Percentiles rank a stretch among this genome's conserved stretches.
These are phyloP conservation scores for Nicotiana noctiflora DNA, from an alignment of 257 asterid genomes.

Conservation along the genomic window DNA sequence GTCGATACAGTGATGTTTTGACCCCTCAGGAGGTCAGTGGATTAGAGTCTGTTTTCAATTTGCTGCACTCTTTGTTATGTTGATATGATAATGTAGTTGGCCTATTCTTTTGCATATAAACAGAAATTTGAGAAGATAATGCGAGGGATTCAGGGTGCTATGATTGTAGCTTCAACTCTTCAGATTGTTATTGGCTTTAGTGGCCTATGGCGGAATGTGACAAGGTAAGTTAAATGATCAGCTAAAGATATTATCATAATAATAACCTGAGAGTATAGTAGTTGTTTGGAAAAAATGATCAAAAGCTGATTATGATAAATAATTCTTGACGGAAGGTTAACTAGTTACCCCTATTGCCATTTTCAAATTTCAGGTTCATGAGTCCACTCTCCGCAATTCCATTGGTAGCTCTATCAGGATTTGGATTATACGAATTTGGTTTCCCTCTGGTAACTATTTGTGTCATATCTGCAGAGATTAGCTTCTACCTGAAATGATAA, in stretches of 20 bases:
- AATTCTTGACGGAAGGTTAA: neutral
- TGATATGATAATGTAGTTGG: neutral
- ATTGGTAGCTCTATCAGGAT: constrained; percentile 84
- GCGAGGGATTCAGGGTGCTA: constrained; percentile 87
- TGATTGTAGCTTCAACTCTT: constrained; percentile 84
- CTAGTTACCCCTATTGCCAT: neutral
- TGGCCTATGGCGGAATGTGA: constrained; percentile 84
- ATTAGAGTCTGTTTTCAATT: neutral
- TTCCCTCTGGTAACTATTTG: constrained; percentile 69
- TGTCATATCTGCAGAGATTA: neutral
- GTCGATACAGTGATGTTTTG: constrained; percentile 44
- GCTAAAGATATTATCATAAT: neutral
- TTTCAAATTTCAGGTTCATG: constrained; percentile 44
- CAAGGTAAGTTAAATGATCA: constrained; percentile 35
- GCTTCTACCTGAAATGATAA: neutral
- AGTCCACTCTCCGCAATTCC: constrained; percentile 81
- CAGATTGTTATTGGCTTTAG: constrained; percentile 88
- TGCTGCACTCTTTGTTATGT: neutral
- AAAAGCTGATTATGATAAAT: neutral
- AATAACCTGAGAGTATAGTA: neutral
- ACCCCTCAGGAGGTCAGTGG: constrained; percentile 58
- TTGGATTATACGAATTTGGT: constrained; percentile 80
- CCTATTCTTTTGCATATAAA: neutral
- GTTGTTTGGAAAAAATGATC: neutral
- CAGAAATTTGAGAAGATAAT: constrained; percentile 73